These are phyloP conservation scores for Astrothelium macrocarpum DNA, from an alignment of 495 filamentous ascomycete genomes.

Conservation along the genomic window DNA sequence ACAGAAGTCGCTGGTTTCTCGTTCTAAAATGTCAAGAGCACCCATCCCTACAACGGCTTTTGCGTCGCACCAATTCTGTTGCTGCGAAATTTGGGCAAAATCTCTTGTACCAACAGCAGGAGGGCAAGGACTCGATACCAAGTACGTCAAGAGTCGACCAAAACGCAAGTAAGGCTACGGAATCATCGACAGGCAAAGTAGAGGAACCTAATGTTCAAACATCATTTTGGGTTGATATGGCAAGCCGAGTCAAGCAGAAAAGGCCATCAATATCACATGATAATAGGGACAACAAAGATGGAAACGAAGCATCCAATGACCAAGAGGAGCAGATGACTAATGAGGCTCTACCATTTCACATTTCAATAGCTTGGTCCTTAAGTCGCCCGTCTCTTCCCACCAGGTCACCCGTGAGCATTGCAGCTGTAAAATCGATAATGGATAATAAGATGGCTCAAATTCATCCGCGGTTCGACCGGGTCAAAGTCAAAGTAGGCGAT, in stretches of 20 bases:
- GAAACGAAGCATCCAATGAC: not conserved
- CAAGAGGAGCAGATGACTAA: not conserved
- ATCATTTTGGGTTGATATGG: not conserved
- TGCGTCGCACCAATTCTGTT: constrained; percentile 54
- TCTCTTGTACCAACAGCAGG: constrained; percentile 47
- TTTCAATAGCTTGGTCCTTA: not conserved
- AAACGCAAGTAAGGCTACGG: not conserved
- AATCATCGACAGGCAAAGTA: not conserved
- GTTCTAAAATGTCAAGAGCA: constrained; percentile 55
- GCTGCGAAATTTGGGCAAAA: constrained; percentile 56
- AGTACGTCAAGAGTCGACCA: no score
- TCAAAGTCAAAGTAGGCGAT: not conserved
- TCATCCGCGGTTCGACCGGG: not conserved
- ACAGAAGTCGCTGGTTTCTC: constrained; percentile 76
- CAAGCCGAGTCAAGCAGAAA: not conserved
- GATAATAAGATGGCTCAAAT: not conserved
- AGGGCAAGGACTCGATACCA: no score
- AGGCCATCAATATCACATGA: not conserved
- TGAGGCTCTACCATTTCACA: not conserved
- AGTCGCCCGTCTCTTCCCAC: not conserved
- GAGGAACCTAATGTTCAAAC: not conserved
- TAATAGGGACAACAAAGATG: not conserved
- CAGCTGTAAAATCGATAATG: not conserved
- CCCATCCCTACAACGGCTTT: constrained; percentile 45
- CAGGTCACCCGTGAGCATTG: not conserved